Base-by-base conservation (phyloP, 1,284 basidiomycete genomes). In the Bjerkandera adusta region DNA sequence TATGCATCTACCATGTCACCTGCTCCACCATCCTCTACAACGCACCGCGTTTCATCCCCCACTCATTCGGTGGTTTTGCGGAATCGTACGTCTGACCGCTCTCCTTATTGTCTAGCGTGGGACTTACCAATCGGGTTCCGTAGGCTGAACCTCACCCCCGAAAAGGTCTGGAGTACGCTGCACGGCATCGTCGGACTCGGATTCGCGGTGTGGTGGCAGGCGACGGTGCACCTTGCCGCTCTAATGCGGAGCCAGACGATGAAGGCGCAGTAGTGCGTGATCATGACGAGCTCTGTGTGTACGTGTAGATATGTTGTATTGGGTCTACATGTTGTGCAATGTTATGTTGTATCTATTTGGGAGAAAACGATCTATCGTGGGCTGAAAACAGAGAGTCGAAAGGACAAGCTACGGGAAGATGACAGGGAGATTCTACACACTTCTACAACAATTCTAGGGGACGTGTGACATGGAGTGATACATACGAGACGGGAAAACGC, bases 171-270 rank as follows among this genome's bases (percentile, higher is more conserved):
- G 85, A 84, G 85, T 1, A 76, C 71, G 5, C 55, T 79, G 22
- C 86, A 89, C 51, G 86, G 85, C 6, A n/a, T 84, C 37, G 49
- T 89, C 25, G 81, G 83, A 12, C 61, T 88, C 7, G 75, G 72
- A 36, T 80, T 89, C 69, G 76, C 84, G 2, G 59, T 76, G 3
- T 89, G 85, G 85, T 89, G 85, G 86, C 86, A 89, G 62, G 66
- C 64, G 15, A 88, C 86, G 1, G 67, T 88, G 32, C 72, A 72
- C 34, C 63, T 79, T 29, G 70, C 77, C 25, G 70, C 68, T n/a
- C 68, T 72, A 55, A 66, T 71, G 22, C 67, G 70, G 36, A 64
- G 62, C 45, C 32, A 37, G 27, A 45, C 53, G 50, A 39, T 54
- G 12, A 65, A 57, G 52, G 33, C 42, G 37, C 57, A 63, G 50